Percentiles rank a stretch among this genome's conserved stretches.
These are phyloP conservation scores for Plenodomus tracheiphilus DNA, from an alignment of 2,329 filamentous ascomycete genomes.

Conservation along the genomic window DNA sequence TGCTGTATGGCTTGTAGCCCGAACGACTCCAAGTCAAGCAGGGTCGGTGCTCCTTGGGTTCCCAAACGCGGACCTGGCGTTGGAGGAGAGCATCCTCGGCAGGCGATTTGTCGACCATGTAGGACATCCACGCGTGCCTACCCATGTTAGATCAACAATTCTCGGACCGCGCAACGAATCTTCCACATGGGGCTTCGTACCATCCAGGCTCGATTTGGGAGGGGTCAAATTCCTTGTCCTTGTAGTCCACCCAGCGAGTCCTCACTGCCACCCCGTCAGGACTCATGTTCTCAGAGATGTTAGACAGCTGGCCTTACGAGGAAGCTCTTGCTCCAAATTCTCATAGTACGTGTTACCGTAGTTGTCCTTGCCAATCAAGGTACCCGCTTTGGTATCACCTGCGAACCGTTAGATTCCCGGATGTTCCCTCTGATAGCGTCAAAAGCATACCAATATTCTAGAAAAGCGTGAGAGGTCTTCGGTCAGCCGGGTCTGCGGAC, in stretches of 20 bases:
- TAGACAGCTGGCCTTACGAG: slow-evolving; percentile 61
- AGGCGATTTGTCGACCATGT: slow-evolving; percentile 86
- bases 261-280: slow-evolving; percentile 63
- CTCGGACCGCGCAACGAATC: background rate
- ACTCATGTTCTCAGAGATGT: background rate
- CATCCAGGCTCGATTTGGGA: slow-evolving; percentile 92
- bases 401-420: slow-evolving; percentile 34
- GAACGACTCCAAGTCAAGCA: slow-evolving; percentile 76
- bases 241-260: slow-evolving; percentile 98
- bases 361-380: slow-evolving; percentile 79
- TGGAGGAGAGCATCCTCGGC: slow-evolving; percentile 73
- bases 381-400: slow-evolving; percentile 97
- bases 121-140: slow-evolving; percentile 95
- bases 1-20: slow-evolving; percentile 92
- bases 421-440: background rate
- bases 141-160: slow-evolving; percentile 2
- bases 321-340: slow-evolving; percentile 87
- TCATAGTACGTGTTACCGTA: slow-evolving; percentile 98
- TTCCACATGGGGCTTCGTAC: slow-evolving; percentile 40
- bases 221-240: slow-evolving; percentile 80
- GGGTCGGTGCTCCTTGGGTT: slow-evolving; percentile 70
- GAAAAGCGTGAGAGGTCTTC: slow-evolving; percentile 13
- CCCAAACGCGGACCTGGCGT: slow-evolving; percentile 72
- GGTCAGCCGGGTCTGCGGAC: slow-evolving; percentile 29
- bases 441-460: slow-evolving; percentile 45